These are phyloP conservation scores for Pythium myriotylum DNA, from an alignment of 352 stramenopile genomes.

Conservation along the genomic window DNA sequence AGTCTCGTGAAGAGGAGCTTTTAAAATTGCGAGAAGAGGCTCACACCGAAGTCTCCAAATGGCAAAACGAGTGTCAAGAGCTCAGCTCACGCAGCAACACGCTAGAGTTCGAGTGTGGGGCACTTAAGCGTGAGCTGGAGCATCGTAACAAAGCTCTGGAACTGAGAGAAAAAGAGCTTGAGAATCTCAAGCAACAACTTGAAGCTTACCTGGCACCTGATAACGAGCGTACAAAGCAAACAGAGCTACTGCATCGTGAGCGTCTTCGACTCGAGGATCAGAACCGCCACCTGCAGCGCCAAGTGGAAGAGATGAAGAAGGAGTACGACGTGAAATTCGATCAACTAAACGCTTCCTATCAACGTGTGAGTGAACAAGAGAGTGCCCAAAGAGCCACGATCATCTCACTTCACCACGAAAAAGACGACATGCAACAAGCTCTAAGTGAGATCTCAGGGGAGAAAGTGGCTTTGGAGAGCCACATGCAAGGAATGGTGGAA, in stretches of 20 bases:
- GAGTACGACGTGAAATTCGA: constrained; percentile 50
- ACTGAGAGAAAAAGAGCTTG: constrained; percentile 49
- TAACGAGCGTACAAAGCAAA: constrained; percentile 54
- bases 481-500: constrained; percentile 38
- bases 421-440: constrained; percentile 60
- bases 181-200: constrained; percentile 53
- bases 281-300: constrained; percentile 46
- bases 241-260: constrained; percentile 56
- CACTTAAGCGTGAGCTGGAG: constrained; percentile 56
- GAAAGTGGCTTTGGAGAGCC: constrained; percentile 52
- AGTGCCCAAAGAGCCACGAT: constrained; percentile 51
- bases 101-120: constrained; percentile 42
- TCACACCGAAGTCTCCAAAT: constrained; percentile 51
- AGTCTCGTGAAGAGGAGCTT: constrained; percentile 50
- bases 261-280: constrained; percentile 63
- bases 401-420: constrained; percentile 56
- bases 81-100: constrained; percentile 42
- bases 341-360: constrained; percentile 46
- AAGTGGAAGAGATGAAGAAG: constrained; percentile 44
- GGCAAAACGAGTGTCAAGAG: constrained; percentile 50
- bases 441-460: constrained; percentile 48
- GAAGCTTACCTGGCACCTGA: constrained; percentile 55
- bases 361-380: constrained; percentile 49
- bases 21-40: constrained; percentile 34
- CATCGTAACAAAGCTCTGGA: constrained; percentile 56